Conservation (phyloP, 768 basidiomycete species). For the Leccinum obscurum region DNA sequence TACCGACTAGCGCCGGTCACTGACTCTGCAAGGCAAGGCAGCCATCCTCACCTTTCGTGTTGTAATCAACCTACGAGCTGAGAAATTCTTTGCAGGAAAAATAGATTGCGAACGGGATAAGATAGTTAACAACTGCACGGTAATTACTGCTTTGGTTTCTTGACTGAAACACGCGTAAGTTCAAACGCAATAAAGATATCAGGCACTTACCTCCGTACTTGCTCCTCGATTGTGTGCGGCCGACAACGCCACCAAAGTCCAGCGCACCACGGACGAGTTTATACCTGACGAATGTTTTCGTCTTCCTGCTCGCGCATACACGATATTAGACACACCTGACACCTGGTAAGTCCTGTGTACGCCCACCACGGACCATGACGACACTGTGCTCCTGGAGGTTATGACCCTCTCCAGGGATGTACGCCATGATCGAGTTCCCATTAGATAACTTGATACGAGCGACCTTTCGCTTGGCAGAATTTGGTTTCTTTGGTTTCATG, state of each 20-base stretch:
- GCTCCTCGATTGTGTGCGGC: conserved; percentile 78
- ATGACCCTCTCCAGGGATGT: conserved; percentile 96
- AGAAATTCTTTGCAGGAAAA: neutral
- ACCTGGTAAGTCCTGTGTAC: conserved; percentile 97
- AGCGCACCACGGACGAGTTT: conserved; percentile 92
- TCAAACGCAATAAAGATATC: neutral
- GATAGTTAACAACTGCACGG: neutral
- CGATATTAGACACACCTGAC: conserved; percentile 67
- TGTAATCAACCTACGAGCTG: neutral
- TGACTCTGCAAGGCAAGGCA: too few species aligned
- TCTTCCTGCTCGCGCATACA: neutral
- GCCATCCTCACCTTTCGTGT: too few species aligned
- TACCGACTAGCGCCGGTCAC: neutral
- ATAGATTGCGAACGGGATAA: neutral
- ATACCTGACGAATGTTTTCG: conserved; percentile 56
- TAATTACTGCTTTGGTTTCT: conserved; percentile 79
- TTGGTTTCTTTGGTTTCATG: conserved; percentile 94
- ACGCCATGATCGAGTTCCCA: conserved; percentile 87
- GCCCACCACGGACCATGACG: conserved; percentile 90
- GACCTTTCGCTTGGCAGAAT: conserved; percentile 97
- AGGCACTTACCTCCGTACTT: conserved; percentile 81
- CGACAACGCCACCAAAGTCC: conserved; percentile 89
- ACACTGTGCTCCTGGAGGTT: conserved; percentile 98
- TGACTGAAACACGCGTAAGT: conserved; percentile 47
- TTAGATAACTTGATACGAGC: conserved; percentile 90